Percentiles rank a stretch among this genome's conserved stretches.
These are phyloP conservation scores for Entamoeba moshkovskii DNA, from an alignment of 208 protist genomes.

Conservation along the genomic window DNA sequence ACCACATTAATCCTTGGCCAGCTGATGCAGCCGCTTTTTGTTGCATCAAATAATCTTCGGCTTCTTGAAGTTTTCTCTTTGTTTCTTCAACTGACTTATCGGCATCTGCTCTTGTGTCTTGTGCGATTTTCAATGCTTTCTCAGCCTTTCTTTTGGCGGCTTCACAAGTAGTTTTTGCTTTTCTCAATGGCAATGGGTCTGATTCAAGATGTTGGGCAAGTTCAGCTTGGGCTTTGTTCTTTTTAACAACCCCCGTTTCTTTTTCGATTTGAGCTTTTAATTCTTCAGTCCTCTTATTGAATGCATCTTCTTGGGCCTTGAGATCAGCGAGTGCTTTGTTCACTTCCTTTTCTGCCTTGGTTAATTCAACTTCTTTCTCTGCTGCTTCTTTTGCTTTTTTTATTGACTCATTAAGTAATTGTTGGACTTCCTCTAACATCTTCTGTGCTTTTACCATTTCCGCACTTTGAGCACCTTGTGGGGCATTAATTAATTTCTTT, in stretches of 20 bases:
- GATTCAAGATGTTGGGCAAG: constrained; percentile 23
- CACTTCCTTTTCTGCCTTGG: neutral
- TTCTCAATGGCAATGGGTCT: constrained; percentile 26
- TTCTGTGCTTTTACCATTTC: neutral
- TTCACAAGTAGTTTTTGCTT: constrained; percentile 31
- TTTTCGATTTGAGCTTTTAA: constrained; percentile 22
- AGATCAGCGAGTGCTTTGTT: neutral
- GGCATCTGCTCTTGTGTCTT: constrained; percentile 8
- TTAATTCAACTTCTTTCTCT: neutral
- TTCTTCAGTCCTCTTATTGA: constrained; percentile 20
- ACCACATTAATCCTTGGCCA: constrained; percentile 7
- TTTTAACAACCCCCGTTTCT: constrained; percentile 22
- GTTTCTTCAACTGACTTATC: neutral
- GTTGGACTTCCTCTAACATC: neutral
- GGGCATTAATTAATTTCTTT: neutral
- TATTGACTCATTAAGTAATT: neutral
- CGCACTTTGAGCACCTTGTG: neutral
- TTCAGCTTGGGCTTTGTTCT: constrained; percentile 29
- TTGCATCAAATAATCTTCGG: neutral
- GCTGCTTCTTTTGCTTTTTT: neutral
- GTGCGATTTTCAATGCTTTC: constrained; percentile 23
- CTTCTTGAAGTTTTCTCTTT: neutral
- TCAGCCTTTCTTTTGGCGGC: constrained; percentile 28
- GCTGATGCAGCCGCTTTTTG: neutral
- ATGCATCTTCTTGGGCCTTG: constrained; percentile 18